These are phyloP conservation scores for Neurospora intermedia DNA, from an alignment of 495 filamentous ascomycete genomes.

Conservation along the genomic window DNA sequence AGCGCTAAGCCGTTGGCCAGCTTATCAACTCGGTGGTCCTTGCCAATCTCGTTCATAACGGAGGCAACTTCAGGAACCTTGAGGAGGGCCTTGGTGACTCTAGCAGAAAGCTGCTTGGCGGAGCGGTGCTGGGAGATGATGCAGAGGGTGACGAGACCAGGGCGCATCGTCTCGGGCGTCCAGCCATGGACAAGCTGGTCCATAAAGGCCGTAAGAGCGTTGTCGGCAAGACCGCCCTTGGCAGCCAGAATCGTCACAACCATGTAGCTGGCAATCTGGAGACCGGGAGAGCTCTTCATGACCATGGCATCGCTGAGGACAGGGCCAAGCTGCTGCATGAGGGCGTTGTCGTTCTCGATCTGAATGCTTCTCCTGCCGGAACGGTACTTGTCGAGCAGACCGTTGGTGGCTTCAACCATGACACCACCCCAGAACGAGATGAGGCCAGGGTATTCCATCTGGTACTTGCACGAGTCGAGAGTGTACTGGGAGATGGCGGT, in stretches of 20 bases:
- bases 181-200: constrained; percentile 68
- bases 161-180: constrained; percentile 55
- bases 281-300: constrained; percentile 59
- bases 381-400: constrained; percentile 62
- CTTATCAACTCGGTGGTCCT: constrained; percentile 57
- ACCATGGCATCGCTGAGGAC: constrained; percentile 64
- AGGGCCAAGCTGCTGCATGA: constrained; percentile 64
- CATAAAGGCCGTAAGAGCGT: constrained; percentile 70
- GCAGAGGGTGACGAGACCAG: constrained; percentile 71
- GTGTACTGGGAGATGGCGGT: constrained; percentile 63
- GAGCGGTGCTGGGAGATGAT: constrained; percentile 66
- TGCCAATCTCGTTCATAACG: constrained; percentile 49
- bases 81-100: constrained; percentile 57
- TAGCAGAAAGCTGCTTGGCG: constrained; percentile 55
- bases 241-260: constrained; percentile 72
- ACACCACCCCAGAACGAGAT: constrained; percentile 83
- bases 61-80: constrained; percentile 48
- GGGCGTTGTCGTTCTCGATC: constrained; percentile 63
- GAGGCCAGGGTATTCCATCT: constrained; percentile 61
- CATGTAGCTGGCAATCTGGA: constrained; percentile 84
- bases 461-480: constrained; percentile 51
- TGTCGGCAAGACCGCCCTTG: constrained; percentile 66
- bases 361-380: constrained; percentile 60
- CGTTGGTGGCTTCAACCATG: constrained; percentile 67
- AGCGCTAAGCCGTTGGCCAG: constrained; percentile 62